phyloP scores from a whole-genome alignment of 371 early-diverging fungal species.

The Rhizomucor miehei region DNA sequence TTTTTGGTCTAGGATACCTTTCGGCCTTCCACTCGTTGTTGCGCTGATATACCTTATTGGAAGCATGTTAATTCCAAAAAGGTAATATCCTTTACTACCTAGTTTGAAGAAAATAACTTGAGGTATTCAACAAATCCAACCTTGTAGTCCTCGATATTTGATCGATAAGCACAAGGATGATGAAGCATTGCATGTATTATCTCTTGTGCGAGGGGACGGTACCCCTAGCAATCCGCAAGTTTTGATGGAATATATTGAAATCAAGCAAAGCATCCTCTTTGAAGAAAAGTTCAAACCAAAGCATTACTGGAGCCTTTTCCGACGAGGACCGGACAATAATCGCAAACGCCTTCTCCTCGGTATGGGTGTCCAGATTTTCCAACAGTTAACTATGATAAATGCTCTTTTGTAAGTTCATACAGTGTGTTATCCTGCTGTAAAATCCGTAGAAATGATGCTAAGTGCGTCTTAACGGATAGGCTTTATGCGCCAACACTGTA shows the following conservation, averaged over 20 bases:
- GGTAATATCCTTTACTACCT: conserved; percentile 8
- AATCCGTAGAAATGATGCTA: too few species aligned
- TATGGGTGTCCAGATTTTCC: conserved; percentile 68
- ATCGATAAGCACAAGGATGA: conserved; percentile 47
- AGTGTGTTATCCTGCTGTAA: background rate
- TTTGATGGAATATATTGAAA: conserved; percentile 64
- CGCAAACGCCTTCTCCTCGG: conserved; percentile 66
- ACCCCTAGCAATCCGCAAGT: conserved; percentile 31
- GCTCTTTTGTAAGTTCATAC: conserved; percentile 59
- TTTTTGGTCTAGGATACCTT: conserved; percentile 28
- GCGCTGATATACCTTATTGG: conserved; percentile 29
- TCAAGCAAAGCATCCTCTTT: conserved; percentile 67
- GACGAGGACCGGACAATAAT: conserved; percentile 46
- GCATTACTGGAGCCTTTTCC: conserved; percentile 64
- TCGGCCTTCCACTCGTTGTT: conserved; percentile 41
- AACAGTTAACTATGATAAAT: conserved; percentile 78
- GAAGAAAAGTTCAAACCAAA: conserved; percentile 67
- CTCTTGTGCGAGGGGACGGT: conserved; percentile 47
- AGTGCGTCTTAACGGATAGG: conserved; percentile 18
- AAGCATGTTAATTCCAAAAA: conserved; percentile 27
- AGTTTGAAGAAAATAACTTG: too few species aligned
- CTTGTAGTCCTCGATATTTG: conserved; percentile 65
- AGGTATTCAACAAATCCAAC: too few species aligned
- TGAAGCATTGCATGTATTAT: conserved; percentile 53
- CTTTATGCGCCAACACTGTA: conserved; percentile 70